Evolutionary conservation across 371 early-diverging fungal genomes (phyloP), one percentile per base, ranked within the genome.

Genomic region (Actinomortierella ambigua): DNA sequence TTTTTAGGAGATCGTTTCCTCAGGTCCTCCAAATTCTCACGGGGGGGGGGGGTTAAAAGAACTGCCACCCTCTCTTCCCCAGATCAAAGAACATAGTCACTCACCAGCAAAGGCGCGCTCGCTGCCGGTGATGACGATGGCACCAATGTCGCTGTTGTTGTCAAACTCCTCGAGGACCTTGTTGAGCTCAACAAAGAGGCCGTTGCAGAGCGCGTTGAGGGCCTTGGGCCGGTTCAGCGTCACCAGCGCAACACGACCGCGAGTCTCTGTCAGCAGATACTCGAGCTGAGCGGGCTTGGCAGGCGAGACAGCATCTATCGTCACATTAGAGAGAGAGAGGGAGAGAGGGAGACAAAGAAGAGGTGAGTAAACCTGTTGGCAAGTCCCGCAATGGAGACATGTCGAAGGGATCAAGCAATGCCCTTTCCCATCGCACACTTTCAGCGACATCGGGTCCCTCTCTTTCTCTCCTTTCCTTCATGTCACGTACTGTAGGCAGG

Each of bases 221-320:
- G 96, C 96, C 85, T 96, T 95, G 68, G 96, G 96, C 18, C 98
- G 92, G 87, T 96, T 90, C 65, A 95, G 88, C 9, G 93, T 93
- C 51, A 97, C 87, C 44, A 98, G 59, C 24, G 89, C 97, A 50
- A 97, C 97, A 55, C 90, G 88, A 29, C 94, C 97, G 50, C 86
- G 85, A 27, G 85, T 87, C 77, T 93, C 92, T 7, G 88, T 82
- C 75, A 88, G 65, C 71, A 98, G 89, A 79, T 90, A 82, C 64
- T 87, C 66, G 71, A 85, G 85, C 44, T 67, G 57, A 52, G 78
- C 69, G 43, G 71, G 63, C 29, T 69, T 68, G 39, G 77, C 46
- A 20, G 70, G 71, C 29, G 75, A 75, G 44, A 68, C 63, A 50
- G 70, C 78, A 48, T 78, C 82, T 70, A 59, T 60, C 69, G 55